Evolutionary conservation across 257 asterid species (phyloP).

Genomic region (Primulina tabacum): DNA sequence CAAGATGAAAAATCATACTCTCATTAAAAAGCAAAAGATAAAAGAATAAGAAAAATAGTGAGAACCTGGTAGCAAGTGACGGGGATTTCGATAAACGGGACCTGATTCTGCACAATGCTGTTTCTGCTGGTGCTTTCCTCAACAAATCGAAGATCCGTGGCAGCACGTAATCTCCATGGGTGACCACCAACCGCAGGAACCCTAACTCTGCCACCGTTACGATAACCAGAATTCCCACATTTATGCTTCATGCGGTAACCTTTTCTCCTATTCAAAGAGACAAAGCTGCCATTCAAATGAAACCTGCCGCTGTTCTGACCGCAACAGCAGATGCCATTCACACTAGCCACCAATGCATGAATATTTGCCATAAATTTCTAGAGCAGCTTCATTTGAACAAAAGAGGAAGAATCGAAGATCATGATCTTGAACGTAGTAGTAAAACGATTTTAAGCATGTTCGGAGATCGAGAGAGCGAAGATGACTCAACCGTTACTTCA

Average conservation of each 20-base stretch:
- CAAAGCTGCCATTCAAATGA: slow-evolving; percentile 21
- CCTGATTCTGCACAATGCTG: slow-evolving; percentile 32
- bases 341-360: slow-evolving; percentile 35
- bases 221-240: slow-evolving; percentile 24
- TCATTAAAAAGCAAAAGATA: background rate
- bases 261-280: slow-evolving; percentile 25
- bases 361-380: slow-evolving; percentile 44
- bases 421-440: background rate
- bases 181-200: slow-evolving; percentile 31
- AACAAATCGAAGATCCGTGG: slow-evolving; percentile 40
- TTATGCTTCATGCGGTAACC: slow-evolving; percentile 25
- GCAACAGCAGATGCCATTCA: slow-evolving; percentile 24
- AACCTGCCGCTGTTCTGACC: slow-evolving; percentile 21
- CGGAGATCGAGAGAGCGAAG: background rate
- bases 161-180: slow-evolving; percentile 42
- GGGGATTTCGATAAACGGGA: slow-evolving; percentile 62
- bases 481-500: background rate
- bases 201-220: slow-evolving; percentile 32
- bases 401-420: slow-evolving; percentile 18
- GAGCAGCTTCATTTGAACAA: slow-evolving; percentile 30
- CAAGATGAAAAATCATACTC: background rate
- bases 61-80: slow-evolving; percentile 91
- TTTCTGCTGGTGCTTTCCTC: slow-evolving; percentile 28
- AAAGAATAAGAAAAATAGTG: background rate
- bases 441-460: slow-evolving; percentile 12